phyloP scores from a whole-genome alignment of 352 stramenopile genomes.

The Aphanomyces euteiches region DNA sequence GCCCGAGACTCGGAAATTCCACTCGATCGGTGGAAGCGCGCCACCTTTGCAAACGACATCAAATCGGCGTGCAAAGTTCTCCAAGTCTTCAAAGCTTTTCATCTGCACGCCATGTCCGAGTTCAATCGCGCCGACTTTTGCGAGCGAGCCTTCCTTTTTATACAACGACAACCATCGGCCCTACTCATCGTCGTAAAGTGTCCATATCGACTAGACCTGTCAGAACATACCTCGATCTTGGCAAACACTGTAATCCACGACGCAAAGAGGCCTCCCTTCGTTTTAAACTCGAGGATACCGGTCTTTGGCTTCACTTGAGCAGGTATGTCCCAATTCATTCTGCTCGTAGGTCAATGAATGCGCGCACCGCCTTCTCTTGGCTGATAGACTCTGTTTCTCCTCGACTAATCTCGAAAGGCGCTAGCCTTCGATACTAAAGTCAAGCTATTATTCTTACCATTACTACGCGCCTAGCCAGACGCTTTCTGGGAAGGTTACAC shows the following conservation, averaged over 20 bases:
- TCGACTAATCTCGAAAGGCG: no score
- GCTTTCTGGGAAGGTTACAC: no score
- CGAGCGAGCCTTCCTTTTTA: slow-evolving; percentile 57
- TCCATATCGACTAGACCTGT: neutral
- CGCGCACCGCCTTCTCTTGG: no score
- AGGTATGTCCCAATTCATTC: slow-evolving; percentile 7
- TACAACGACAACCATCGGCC: slow-evolving; percentile 69
- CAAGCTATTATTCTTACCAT: no score
- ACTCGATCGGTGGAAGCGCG: slow-evolving; percentile 58
- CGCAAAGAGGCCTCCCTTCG: slow-evolving; percentile 13
- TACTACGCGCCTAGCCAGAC: no score
- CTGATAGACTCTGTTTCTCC: no score
- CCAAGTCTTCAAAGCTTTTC: slow-evolving; percentile 54
- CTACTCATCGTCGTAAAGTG: neutral
- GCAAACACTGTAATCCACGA: slow-evolving; percentile 11
- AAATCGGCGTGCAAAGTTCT: slow-evolving; percentile 77
- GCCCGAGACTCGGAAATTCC: slow-evolving; percentile 63
- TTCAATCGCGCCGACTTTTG: slow-evolving; percentile 60
- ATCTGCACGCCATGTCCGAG: slow-evolving; percentile 61
- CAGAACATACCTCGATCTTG: slow-evolving; percentile 15
- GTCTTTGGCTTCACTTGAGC: slow-evolving; percentile 8
- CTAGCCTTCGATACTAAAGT: no score
- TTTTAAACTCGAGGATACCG: slow-evolving; percentile 23
- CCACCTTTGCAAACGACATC: slow-evolving; percentile 71
- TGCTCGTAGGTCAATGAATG: neutral